Conservation (phyloP, 768 basidiomycete genomes). For the Rossbeevera mucosa region DNA sequence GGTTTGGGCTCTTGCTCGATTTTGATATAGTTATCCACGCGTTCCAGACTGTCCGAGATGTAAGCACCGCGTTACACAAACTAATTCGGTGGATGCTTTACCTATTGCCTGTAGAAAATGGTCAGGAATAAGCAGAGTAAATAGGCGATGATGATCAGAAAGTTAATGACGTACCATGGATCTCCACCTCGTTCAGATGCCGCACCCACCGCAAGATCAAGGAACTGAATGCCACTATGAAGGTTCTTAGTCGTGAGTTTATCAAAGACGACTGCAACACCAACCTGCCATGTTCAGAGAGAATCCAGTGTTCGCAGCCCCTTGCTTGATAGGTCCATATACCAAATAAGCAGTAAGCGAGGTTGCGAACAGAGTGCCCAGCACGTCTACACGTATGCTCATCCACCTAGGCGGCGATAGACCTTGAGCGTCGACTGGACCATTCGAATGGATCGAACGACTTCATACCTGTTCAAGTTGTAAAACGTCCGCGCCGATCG, state of each 20-base stretch:
- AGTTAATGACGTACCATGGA: conserved; percentile 40
- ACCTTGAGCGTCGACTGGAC: neutral
- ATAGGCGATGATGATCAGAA: conserved; percentile 31
- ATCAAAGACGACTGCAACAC: neutral
- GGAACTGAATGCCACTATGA: conserved; percentile 47
- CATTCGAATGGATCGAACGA: neutral
- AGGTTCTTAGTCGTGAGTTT: neutral
- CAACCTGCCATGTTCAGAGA: conserved; percentile 40
- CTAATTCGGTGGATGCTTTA: neutral
- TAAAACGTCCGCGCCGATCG: conserved; percentile 41
- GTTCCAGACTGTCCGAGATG: neutral
- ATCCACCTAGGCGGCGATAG: conserved; percentile 36
- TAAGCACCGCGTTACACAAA: neutral
- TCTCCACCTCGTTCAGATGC: conserved; percentile 43
- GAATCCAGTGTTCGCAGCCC: conserved; percentile 32
- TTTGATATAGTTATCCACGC: neutral
- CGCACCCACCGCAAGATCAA: conserved; percentile 51
- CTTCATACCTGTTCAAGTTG: conserved; percentile 40
- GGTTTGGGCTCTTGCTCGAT: neutral
- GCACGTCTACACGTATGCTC: conserved; percentile 49
- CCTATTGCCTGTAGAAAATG: neutral
- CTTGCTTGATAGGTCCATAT: conserved; percentile 3
- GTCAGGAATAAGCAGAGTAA: neutral
- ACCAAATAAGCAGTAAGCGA: neutral
- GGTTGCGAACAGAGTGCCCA: conserved; percentile 13